Conservation (phyloP, 2,329 filamentous ascomycete species). For the Didymella pinodella region DNA sequence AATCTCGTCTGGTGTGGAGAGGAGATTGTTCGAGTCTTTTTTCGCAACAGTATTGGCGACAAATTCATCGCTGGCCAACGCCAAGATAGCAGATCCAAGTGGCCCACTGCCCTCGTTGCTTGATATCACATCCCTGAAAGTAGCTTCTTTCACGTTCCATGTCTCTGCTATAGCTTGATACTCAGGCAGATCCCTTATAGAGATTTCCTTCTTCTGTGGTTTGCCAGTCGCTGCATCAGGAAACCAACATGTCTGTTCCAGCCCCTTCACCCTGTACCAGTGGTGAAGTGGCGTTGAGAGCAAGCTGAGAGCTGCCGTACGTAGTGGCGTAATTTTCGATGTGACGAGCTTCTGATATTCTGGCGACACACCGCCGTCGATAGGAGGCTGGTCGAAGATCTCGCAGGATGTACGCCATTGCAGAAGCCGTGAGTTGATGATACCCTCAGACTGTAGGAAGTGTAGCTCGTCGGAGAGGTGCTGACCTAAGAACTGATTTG, state of each 20-base stretch:
- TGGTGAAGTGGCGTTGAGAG: constrained; percentile 81
- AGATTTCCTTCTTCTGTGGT: constrained; percentile 67
- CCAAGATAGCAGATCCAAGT: constrained; percentile 62
- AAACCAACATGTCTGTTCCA: constrained; percentile 85
- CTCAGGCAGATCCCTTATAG: constrained; percentile 62
- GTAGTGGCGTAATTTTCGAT: constrained; percentile 74
- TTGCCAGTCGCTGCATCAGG: constrained; percentile 36
- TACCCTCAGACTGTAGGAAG: constrained; percentile 83
- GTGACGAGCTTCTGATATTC: constrained; percentile 84
- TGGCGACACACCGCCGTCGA: constrained; percentile 80
- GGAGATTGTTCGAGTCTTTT: constrained; percentile 55
- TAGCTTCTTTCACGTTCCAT: constrained; percentile 77
- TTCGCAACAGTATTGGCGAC: constrained; percentile 71
- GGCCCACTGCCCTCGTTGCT: constrained; percentile 36
- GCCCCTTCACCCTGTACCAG: constrained; percentile 80
- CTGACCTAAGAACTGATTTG: constrained; percentile 89
- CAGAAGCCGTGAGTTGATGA: constrained; percentile 80
- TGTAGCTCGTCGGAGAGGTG: constrained; percentile 89
- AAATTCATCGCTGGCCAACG: constrained; percentile 75
- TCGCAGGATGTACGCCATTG: constrained; percentile 84
- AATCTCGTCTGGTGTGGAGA: constrained; percentile 74
- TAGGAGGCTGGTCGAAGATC: constrained; percentile 79
- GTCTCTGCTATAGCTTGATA: constrained; percentile 63
- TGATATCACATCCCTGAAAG: constrained; percentile 56
- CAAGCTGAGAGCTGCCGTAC: constrained; percentile 78